Evolutionary conservation across 2,329 filamentous ascomycete genomes (phyloP).

Genomic region (Tolypocladium paradoxum): DNA sequence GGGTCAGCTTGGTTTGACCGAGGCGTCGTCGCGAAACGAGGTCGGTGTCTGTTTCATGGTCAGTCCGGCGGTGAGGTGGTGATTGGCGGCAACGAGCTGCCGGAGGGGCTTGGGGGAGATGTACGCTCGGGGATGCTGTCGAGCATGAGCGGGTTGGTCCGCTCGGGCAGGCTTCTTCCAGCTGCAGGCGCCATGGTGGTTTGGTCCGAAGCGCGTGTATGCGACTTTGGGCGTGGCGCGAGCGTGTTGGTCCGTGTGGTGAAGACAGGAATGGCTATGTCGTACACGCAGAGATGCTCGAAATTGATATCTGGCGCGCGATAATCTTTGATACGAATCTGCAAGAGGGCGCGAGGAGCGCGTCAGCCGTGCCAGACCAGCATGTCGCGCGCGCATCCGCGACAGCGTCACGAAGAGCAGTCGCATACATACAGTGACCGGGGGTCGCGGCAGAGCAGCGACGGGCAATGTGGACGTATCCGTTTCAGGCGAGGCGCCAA

Average conservation of each 20-base stretch:
- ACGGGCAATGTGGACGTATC: background rate
- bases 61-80: constrained; percentile 9
- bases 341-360: background rate
- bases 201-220: constrained; percentile 6
- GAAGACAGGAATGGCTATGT: background rate
- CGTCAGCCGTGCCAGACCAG: background rate
- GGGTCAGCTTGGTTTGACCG: constrained; percentile 81
- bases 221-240: constrained; percentile 11
- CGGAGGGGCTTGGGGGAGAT: constrained; percentile 5
- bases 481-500: constrained; percentile 1
- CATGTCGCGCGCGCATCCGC: background rate
- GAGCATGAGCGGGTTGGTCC: constrained; percentile 56
- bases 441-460: background rate
- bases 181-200: constrained; percentile 25
- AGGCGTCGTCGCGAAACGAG: constrained; percentile 77
- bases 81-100: constrained; percentile 2
- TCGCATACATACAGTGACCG: constrained; percentile 1
- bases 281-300: constrained; percentile 2
- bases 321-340: background rate
- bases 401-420: background rate
- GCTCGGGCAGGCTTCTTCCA: constrained; percentile 42
- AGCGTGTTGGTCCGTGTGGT: constrained; percentile 2
- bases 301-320: background rate
- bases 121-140: constrained; percentile 55
- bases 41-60: constrained; percentile 46